phyloP scores from a whole-genome alignment of 1,139 yeast species.

The Suhomyces wounanorum region DNA sequence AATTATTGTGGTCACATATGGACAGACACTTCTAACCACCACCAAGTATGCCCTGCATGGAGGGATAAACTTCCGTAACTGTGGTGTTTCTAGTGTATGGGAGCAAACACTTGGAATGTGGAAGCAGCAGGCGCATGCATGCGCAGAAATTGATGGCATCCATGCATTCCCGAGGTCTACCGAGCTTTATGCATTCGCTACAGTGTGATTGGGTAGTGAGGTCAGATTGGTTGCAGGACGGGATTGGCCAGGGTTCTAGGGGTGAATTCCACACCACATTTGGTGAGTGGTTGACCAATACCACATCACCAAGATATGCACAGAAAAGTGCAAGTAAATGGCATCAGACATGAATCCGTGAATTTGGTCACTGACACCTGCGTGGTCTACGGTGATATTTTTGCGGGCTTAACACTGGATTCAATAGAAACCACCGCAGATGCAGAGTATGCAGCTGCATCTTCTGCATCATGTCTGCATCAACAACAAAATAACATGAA shows the following conservation, averaged over 20 bases:
- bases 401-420: background rate
- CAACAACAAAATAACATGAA: background rate
- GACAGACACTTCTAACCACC: background rate
- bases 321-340: background rate
- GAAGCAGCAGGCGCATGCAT: background rate
- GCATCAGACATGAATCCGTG: background rate
- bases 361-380: background rate
- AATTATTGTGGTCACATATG: no score
- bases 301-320: background rate
- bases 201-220: background rate
- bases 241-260: background rate
- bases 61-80: background rate
- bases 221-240: background rate
- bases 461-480: background rate
- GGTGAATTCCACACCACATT: background rate
- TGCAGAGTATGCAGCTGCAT: background rate
- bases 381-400: background rate
- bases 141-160: background rate
- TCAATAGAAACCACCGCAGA: background rate
- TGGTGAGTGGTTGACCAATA: background rate
- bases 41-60: background rate
- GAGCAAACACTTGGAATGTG: background rate
- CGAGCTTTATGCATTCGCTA: background rate
- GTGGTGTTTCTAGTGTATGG: background rate
- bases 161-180: background rate